Evolutionary conservation across 2,329 filamentous ascomycete species (phyloP).

Genomic region (Neophaeococcomyces mojaviensis): DNA sequence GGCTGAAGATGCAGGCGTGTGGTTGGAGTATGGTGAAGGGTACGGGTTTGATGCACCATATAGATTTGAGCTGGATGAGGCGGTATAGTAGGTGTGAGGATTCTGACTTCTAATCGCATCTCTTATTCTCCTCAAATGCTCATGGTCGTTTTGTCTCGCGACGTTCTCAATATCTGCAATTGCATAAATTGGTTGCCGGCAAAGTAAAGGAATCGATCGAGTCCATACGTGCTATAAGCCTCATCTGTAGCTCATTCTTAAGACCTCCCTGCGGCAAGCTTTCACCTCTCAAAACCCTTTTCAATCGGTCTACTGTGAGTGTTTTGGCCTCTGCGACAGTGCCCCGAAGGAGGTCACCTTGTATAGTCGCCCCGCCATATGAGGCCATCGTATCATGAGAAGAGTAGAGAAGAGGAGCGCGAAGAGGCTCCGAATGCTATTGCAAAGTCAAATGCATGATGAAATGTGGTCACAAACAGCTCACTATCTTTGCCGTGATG

Average conservation of each 20-base stretch:
- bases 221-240: constrained; percentile 69
- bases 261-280: constrained; percentile 71
- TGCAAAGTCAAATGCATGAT: not conserved
- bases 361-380: constrained; percentile 4
- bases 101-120: constrained; percentile 14
- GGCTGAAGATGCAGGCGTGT: constrained; percentile 19
- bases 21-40: constrained; percentile 18
- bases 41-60: constrained; percentile 12
- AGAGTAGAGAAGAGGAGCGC: not conserved
- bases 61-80: constrained; percentile 11
- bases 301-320: constrained; percentile 60
- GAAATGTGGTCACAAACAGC: not conserved
- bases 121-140: constrained; percentile 14
- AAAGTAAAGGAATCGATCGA: constrained; percentile 9
- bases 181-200: constrained; percentile 1
- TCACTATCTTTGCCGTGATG: too few relatives aligned
- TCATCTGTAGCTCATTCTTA: constrained; percentile 72
- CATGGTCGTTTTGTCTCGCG: constrained; percentile 14
- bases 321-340: constrained; percentile 42
- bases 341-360: constrained; percentile 9
- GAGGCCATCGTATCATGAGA: not conserved
- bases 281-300: constrained; percentile 67
- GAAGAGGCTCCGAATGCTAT: not conserved
- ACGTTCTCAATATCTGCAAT: constrained; percentile 19
- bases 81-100: not conserved